These are phyloP conservation scores for Rugosomyces carneus DNA, from an alignment of 1,284 basidiomycete genomes.

Conservation along the genomic window DNA sequence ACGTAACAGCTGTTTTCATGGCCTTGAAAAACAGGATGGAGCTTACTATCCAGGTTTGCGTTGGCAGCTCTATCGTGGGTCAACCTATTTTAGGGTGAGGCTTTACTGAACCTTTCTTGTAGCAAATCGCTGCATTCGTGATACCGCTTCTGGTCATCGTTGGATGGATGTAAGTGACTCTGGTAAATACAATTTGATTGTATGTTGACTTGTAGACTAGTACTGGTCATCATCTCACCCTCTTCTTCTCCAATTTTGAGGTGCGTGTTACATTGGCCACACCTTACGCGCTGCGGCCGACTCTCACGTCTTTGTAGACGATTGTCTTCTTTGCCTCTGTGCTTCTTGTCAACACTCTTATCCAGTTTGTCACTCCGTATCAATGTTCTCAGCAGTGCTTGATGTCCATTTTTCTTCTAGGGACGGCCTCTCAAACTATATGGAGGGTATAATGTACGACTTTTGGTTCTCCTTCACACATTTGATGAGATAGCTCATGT, in stretches of 20 bases:
- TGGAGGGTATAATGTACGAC: conserved; percentile 74
- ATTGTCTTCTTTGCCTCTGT: conserved; percentile 82
- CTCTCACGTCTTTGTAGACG: conserved; percentile 43
- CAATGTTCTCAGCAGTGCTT: neutral
- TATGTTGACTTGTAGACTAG: conserved; percentile 26
- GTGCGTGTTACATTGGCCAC: conserved; percentile 26
- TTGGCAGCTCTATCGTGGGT: conserved; percentile 84
- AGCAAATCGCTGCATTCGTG: conserved; percentile 89
- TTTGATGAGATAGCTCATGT: neutral
- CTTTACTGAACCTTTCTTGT: neutral
- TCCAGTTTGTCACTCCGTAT: conserved; percentile 47
- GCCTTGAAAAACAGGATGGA: conserved; percentile 86
- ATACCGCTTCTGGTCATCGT: conserved; percentile 80
- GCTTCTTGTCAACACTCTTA: conserved; percentile 73
- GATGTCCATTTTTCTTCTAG: conserved; percentile 35
- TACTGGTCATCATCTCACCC: conserved; percentile 71
- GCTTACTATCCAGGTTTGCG: conserved; percentile 81
- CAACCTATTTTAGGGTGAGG: neutral
- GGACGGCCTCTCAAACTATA: conserved; percentile 83
- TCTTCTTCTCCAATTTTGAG: conserved; percentile 81
- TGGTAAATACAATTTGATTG: conserved; percentile 1
- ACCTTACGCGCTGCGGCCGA: neutral
- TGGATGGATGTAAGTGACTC: conserved; percentile 65
- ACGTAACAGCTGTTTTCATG: conserved; percentile 86
- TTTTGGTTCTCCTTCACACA: neutral